Evolutionary conservation across 2,329 filamentous ascomycete genomes (phyloP).

Genomic region (Trichoderma asperellum): DNA sequence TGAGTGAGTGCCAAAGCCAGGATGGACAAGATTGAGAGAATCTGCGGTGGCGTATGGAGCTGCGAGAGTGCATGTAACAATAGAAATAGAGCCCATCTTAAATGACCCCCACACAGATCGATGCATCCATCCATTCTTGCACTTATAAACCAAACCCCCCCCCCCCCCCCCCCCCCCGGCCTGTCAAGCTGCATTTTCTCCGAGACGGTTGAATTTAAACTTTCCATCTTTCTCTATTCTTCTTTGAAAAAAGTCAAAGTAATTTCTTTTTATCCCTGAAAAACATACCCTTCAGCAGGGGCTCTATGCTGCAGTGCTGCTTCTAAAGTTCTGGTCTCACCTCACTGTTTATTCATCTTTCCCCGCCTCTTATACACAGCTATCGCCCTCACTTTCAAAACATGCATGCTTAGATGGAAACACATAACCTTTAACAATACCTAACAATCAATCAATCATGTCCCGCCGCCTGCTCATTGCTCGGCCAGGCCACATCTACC

Average conservation of each 20-base stretch:
- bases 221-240: neutral
- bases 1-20: neutral
- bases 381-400: too few relatives aligned
- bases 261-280: neutral
- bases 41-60: neutral
- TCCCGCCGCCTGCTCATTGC: conserved; percentile 45
- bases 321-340: neutral
- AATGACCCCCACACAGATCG: conserved; percentile 7
- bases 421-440: neutral
- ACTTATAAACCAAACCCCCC: neutral
- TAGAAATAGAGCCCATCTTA: neutral
- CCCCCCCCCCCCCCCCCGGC: neutral
- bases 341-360: neutral
- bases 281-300: neutral
- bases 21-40: neutral
- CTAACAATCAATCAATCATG: neutral
- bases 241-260: too few relatives aligned
- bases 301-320: too few relatives aligned
- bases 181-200: neutral
- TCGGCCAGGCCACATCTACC: conserved; percentile 45
- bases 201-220: neutral
- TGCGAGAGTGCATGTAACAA: neutral
- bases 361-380: too few relatives aligned
- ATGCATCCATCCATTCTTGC: conserved; percentile 2
- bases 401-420: too few relatives aligned